Base-by-base conservation (phyloP, 2,329 filamentous ascomycete genomes). In the Aspergillus piperis region DNA sequence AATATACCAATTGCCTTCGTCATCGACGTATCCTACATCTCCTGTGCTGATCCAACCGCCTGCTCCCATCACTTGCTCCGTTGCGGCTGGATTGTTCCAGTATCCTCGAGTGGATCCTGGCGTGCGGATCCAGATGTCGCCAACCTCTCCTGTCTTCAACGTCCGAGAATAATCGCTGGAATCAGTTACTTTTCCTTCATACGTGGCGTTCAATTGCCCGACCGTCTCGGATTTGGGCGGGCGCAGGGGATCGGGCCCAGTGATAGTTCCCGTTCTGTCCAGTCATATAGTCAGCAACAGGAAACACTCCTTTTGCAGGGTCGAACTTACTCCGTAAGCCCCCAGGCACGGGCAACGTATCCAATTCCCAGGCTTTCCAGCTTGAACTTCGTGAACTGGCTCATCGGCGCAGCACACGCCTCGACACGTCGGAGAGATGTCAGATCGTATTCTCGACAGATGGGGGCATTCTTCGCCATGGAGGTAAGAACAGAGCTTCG, bases 81-180 rank as follows among this genome's bases (percentile, higher is more conserved):
- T 49, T 23, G 44, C 44, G 44, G 44, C 44, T 5, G 21, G 11
- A 10, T 49, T 49, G 7, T 49, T 25, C 44, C 44, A 49, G 44
- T 49, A 49, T 17, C 44, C 44, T n/a, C 44, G 44, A 11, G 21
- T 49, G 8, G 44, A 49, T 8, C 44, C 44, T 7, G 44, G 44
- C 13, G 44, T 49, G 44, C 44, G 44, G 44, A 49, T 49, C 44
- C 44, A 49, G 44, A 49, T 49, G 21, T 49, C 44, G 10, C 44
- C 44, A 4, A 49, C 44, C 19, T 49, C 44, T 3, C 23, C 23
- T 10, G 44, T 49, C 44, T 15, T 49, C 7, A 49, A 27, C 5
- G 15, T 30, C 21, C 8, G 44, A 3, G 23, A 49, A 6, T 7
- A 23, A 8, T 49, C 23, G 15, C 44, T 49, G 6, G 44, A 49